A percentile compares a stretch with the other conserved stretches of the same genome.
Evolutionary conservation across 202 grass and related monocot genomes (phyloP).

Genomic region (Cymbopogon flexuosus): DNA sequence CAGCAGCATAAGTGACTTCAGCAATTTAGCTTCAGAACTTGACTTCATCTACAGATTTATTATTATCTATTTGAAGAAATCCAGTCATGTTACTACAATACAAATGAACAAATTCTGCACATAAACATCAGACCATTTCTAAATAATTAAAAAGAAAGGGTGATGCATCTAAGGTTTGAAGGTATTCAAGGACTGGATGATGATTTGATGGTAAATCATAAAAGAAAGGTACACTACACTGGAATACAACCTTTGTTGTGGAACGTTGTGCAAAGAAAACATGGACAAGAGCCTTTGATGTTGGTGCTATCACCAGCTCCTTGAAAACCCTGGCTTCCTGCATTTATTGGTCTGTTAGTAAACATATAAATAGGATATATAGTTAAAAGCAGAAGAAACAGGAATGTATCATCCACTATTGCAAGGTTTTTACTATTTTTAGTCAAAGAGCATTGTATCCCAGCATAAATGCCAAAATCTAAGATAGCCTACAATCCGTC

Average conservation of each 20-base stretch:
- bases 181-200: neutral
- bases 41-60: neutral
- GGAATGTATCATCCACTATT: neutral
- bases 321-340: constrained; percentile 95
- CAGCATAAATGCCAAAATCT: neutral
- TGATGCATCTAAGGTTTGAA: neutral
- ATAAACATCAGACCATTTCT: neutral
- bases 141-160: constrained; percentile 6
- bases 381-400: constrained; percentile 21
- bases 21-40: neutral
- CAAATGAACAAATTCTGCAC: neutral
- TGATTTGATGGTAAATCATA: neutral
- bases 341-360: constrained; percentile 25
- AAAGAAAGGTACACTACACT: constrained; percentile 24
- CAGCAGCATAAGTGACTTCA: constrained; percentile 23
- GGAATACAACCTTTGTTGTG: constrained; percentile 72
- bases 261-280: constrained; percentile 84
- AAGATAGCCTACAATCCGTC: neutral
- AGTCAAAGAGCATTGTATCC: neutral
- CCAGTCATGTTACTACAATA: neutral
- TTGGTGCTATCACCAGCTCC: constrained; percentile 73
- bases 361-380: neutral
- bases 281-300: constrained; percentile 85
- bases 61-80: neutral
- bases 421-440: neutral